phyloP scores from a whole-genome alignment of 192 early-diverging fungal species.

The Gaertneriomyces sp. region DNA sequence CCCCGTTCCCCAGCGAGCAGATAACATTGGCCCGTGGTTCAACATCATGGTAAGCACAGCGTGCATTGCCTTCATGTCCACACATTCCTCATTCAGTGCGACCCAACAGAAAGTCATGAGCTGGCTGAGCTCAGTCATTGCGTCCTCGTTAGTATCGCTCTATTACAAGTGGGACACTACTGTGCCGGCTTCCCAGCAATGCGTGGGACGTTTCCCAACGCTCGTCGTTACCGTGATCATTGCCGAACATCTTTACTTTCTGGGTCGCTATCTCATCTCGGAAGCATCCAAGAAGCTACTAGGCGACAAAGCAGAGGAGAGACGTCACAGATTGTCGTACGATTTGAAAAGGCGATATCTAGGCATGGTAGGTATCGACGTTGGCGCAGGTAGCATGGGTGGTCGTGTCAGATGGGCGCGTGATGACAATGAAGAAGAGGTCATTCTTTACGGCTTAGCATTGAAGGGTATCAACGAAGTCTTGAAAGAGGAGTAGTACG shows the following conservation, averaged over 20 bases:
- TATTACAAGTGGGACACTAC: constrained; percentile 36
- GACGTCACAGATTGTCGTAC: constrained; percentile 17
- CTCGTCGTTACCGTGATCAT: constrained; percentile 17
- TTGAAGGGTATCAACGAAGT: constrained; percentile 21
- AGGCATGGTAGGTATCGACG: constrained; percentile 28
- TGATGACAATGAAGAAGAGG: constrained; percentile 4
- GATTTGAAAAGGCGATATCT: constrained; percentile 27
- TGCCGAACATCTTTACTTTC: constrained; percentile 34
- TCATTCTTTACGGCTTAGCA: constrained; percentile 23
- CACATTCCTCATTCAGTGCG: background rate
- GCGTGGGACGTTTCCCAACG: constrained; percentile 11
- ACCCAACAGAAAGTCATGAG: constrained; percentile 10
- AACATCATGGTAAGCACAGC: constrained; percentile 44
- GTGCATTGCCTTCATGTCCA: background rate
- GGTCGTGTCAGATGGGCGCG: constrained; percentile 21
- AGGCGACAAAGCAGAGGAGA: constrained; percentile 14
- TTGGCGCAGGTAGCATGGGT: constrained; percentile 21
- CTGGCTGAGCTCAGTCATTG: constrained; percentile 30
- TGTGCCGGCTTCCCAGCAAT: constrained; percentile 13
- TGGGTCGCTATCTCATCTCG: constrained; percentile 17
- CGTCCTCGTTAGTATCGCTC: constrained; percentile 26
- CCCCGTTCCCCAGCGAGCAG: constrained; percentile 66
- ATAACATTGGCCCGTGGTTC: constrained; percentile 77
- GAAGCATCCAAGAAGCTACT: constrained; percentile 16
- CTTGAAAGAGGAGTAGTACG: background rate